Evolutionary conservation across 2,329 filamentous ascomycete species (phyloP), one percentile per base, ranked within the genome.

Genomic region (Blumeria graminis): DNA sequence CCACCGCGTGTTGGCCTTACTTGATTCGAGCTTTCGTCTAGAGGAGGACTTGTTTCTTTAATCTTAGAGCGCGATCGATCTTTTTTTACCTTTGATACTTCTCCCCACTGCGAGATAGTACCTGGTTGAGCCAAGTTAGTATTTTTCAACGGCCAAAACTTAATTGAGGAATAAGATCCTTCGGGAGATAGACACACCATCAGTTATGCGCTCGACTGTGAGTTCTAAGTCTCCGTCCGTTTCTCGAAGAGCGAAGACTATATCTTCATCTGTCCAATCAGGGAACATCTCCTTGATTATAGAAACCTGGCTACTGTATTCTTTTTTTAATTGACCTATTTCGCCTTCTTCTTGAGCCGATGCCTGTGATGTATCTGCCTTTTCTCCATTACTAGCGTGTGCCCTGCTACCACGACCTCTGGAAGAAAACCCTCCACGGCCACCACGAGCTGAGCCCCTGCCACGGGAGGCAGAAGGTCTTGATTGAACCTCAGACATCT

Each of bases 401-500:
- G 73, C 71, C 72, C 78, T 74, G 67, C 77, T 75, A 66, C 83
- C 84, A 70, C 84, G 80, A 66, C 79, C 79, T 73, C 83, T 76
- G 64, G 72, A 76, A 66, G 76, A 78, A 70, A 82, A 83, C 63
- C 82, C 83, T 69, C 82, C 82, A 73, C 84, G 78, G 68, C 87
- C 88, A 69, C 89, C 89, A 71, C 90, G 84, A 71, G 82, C 78
- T 70, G 87, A 84, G 74, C 86, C 87, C 79, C 92, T 84, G 73
- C 90, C 89, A 74, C 90, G 86, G 75, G 81, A 71, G 72, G 86
- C 81, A 71, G 81, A 77, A 69, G 84, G 78, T 77, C 89, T 80
- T 72, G 84, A 78, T 76, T 88, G 84, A 74, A 86, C 80, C 79
- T 96, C 90, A 78, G 92, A 94, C 92, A 96, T 96, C 58, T 58